Conservation (phyloP, 139 green algal genomes). For the Micractinium conductrix region DNA sequence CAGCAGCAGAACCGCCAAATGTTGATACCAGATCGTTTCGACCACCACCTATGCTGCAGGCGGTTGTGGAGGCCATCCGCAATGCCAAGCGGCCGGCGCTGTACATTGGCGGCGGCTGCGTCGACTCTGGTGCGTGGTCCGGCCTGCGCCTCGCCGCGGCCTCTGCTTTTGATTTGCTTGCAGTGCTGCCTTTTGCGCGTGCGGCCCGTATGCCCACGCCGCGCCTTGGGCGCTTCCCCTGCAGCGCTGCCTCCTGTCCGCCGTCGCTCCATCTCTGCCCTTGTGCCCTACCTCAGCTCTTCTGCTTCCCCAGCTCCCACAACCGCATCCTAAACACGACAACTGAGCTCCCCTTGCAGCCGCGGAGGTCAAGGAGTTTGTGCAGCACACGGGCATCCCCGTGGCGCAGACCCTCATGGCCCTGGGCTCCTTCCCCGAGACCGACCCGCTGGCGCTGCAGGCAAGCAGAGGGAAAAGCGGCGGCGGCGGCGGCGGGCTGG, state of each 20-base stretch:
- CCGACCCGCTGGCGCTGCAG: conserved; percentile 72
- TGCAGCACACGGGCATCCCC: conserved; percentile 81
- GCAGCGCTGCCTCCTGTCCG: background rate
- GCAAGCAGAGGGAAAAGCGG: no score
- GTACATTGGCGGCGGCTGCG: conserved; percentile 92
- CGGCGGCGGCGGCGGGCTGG: no score
- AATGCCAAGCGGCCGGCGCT: conserved; percentile 71
- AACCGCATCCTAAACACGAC: no score
- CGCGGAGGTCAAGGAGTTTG: conserved; percentile 89
- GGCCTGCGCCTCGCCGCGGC: no score
- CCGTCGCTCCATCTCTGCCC: no score
- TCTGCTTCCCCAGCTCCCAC: no score
- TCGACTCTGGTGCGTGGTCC: conserved; percentile 60
- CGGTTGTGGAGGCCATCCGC: conserved; percentile 67
- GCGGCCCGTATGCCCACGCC: background rate
- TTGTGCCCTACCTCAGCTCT: no score
- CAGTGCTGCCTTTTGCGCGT: no score
- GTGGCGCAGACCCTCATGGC: conserved; percentile 96
- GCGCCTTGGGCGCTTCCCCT: background rate
- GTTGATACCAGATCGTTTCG: no score
- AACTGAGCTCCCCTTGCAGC: conserved; percentile 14
- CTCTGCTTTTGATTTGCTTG: no score
- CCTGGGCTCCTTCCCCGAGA: conserved; percentile 81
- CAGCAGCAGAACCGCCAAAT: no score
- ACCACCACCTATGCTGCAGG: no score